Conservation (phyloP, 78 protist species). For the Andalucia godoyi region DNA sequence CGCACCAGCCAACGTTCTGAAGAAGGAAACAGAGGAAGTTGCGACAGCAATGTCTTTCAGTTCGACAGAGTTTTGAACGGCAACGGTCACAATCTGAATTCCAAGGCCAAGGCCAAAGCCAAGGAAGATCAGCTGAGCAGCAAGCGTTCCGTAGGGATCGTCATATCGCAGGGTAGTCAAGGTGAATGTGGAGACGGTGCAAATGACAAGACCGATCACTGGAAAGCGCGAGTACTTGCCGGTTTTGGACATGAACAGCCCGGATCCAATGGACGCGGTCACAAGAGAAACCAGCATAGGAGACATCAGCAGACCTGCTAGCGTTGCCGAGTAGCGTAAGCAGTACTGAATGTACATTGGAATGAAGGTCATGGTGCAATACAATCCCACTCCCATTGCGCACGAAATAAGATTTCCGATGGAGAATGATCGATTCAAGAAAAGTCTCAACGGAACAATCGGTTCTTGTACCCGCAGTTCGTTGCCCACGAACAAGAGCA, state of each 20-base stretch:
- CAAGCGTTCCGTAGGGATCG: too few relatives aligned
- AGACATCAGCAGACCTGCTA: conserved; percentile 14
- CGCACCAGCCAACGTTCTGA: conserved; percentile 42
- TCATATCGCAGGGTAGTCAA: too few relatives aligned
- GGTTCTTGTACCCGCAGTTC: conserved; percentile 1
- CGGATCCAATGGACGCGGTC: conserved; percentile 21
- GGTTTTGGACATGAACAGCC: conserved; percentile 8
- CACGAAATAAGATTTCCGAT: conserved; percentile 7
- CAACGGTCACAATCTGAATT: conserved; percentile 30
- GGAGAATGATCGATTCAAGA: conserved; percentile 19
- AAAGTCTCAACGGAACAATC: conserved; percentile 31
- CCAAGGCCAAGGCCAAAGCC: conserved; percentile 40
- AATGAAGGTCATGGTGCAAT: conserved; percentile 32
- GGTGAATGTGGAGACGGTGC: too few relatives aligned
- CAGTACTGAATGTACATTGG: conserved; percentile 37
- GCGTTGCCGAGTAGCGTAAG: conserved; percentile 17
- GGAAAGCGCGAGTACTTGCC: too few relatives aligned
- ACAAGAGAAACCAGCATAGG: conserved; percentile 23
- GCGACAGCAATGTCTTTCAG: conserved; percentile 14
- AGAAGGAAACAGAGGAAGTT: conserved; percentile 29
- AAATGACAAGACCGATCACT: too few relatives aligned
- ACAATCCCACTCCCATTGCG: conserved; percentile 33
- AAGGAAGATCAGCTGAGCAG: too few relatives aligned
- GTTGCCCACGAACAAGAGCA: background rate
- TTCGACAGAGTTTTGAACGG: conserved; percentile 30